Evolutionary conservation across 768 basidiomycete genomes (phyloP), one percentile per base, ranked within the genome.

Genomic region (Tubosaeta brunneosetosa): DNA sequence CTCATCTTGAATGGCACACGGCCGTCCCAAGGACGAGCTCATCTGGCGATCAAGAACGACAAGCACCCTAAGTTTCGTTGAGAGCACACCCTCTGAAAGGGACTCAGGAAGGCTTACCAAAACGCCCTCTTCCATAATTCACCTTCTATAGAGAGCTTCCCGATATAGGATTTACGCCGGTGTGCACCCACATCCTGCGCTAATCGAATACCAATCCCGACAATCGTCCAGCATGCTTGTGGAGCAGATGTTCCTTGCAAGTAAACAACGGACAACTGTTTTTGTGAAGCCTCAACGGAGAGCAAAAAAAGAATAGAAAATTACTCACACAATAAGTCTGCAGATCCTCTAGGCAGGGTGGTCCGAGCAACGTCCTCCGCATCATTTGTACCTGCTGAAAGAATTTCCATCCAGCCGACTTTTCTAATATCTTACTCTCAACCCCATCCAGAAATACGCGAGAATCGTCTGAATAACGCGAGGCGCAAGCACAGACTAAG

Each of bases 401-500:
- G 51, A 68, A 81, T 52, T 66, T 73, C 77, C 77, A 78, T 22
- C 85, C 82, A 3, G 75, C 72, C 1, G 78, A 82, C 53, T 78
- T 77, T 42, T 63, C 45, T 64, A 14, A 33, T 8, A 65, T 6
- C 68, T 66, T 25, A 61, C 62, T 17, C 10, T 69, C 73, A 1
- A 50, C 31, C 3, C 31, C 36, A 44, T 77, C 75, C 10, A 74
- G 56, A 37, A 75, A 53, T 2, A 84, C 80, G 10, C 85, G 73
- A 1, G 74, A 76, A 60, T 91, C 86, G 25, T 82, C 71, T 11
- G 77, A 76, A 37, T 33, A 61, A 34, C 84, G 77, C 0, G 87
- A 73, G 3, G 77, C 90, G 17, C 82, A 72, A 0, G 91, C 88
- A 61, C 87, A 90, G 0, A 91, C 79, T 1, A 89, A 74, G 6